Percentiles rank a stretch among this genome's conserved stretches.
phyloP scores from a whole-genome alignment of 139 green algal genomes.

The Coelastrella sp. region DNA sequence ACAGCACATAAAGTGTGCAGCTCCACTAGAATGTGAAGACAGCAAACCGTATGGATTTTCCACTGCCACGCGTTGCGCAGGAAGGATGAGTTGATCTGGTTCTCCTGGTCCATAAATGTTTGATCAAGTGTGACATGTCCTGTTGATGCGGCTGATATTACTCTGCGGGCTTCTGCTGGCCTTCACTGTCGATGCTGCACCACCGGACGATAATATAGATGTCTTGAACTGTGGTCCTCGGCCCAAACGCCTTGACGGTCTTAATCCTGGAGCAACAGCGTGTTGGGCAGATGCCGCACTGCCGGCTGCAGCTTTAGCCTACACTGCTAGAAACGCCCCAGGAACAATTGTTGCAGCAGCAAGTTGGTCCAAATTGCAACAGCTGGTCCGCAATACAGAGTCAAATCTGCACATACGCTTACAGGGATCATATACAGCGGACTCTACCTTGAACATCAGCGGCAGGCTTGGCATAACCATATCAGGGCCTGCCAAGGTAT shows the following conservation, averaged over 20 bases:
- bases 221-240: neutral
- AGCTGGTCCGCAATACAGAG: neutral
- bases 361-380: neutral
- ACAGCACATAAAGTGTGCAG: no score
- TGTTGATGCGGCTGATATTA: neutral
- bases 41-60: no score
- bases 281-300: slow-evolving; percentile 8
- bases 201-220: no score
- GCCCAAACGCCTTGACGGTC: neutral
- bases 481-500: neutral
- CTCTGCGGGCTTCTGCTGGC: neutral
- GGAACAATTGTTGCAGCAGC: neutral
- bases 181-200: neutral
- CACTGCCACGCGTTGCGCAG: no score
- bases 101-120: no score
- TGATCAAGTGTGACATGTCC: slow-evolving; percentile 15
- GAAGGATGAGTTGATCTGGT: no score
- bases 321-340: neutral
- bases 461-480: neutral
- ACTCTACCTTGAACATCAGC: neutral
- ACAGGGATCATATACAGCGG: neutral
- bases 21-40: no score
- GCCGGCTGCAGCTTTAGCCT: neutral
- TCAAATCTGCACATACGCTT: neutral
- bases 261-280: neutral